A percentile compares a stretch with the other conserved stretches of the same genome.
These are phyloP conservation scores for Entamoeba nuttalli DNA, from an alignment of 208 protist species.

Conservation along the genomic window DNA sequence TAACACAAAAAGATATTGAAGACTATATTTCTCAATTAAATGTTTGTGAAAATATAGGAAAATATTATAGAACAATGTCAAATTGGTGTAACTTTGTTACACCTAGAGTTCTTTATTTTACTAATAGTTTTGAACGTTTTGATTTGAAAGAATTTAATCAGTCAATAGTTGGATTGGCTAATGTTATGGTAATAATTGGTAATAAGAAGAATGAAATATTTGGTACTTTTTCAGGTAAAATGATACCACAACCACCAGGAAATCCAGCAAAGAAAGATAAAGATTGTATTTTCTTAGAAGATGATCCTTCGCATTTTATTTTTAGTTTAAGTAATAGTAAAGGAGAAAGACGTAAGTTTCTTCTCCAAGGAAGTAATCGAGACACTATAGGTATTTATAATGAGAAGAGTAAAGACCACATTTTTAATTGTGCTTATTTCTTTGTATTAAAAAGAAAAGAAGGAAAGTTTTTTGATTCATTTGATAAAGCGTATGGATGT, in stretches of 20 bases:
- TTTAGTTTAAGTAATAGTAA: not conserved
- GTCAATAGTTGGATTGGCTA: not conserved
- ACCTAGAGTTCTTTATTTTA: not conserved
- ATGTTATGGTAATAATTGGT: not conserved
- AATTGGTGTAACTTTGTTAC: not conserved
- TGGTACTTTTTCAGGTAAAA: not conserved
- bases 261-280: not conserved
- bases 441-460: not conserved
- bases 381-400: not conserved
- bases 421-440: not conserved
- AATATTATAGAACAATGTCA: not conserved
- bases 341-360: not conserved
- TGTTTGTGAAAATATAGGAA: not conserved
- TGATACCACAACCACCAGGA: not conserved
- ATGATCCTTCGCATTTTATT: not conserved
- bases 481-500: not conserved
- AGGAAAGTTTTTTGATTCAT: not conserved
- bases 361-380: not conserved
- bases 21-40: not conserved
- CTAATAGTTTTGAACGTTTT: not conserved
- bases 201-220: not conserved
- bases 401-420: not conserved
- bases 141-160: not conserved
- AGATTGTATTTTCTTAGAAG: not conserved
- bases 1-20: not conserved